Base-by-base conservation (phyloP, 371 early-diverging fungal species). In the Sanchytrium tribonematis region DNA sequence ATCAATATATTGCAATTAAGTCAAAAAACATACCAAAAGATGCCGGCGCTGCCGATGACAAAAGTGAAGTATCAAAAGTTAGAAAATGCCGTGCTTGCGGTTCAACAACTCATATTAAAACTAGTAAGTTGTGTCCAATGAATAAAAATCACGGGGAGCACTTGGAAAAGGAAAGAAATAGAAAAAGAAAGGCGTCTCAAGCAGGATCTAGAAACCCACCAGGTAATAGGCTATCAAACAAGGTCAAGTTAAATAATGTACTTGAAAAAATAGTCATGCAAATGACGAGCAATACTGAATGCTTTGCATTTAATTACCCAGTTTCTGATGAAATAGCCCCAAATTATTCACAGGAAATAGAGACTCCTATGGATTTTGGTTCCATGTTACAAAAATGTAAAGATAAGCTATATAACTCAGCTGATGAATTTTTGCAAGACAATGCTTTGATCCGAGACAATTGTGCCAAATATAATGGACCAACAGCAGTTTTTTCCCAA, bases 61-160 rank as follows among this genome's bases (percentile, higher is more conserved):
- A 22, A 5, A 48, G 12, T 48, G 48, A 76, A 77, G 66, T 78
- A 79, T 1, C 72, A 72, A 30, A 73, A 76, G 69, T 69, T 72
- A 0, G 70, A 29, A 72, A 69, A 69, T 80, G 80, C 72, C 75
- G 78, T 29, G 74, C 69, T 29, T 80, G 80, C 71, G 80, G 80
- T 29, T 74, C 75, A 68, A 66, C 71, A 29, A 78, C 78, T 27
- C 80, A 80, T 67, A 80, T 78, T 75, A 78, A 77, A 66, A 80
- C 80, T 16, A 80, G 78, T 71, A 77, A 77, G 69, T 17, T 70
- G 0, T 80, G 80, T 73, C 76, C 77, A 29, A 77, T 48, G 48
- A 48, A 48, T 48, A 48, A 48, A 22, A 48, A 48, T 48, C 48
- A 48, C 22, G 48, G 48, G 5, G 48, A 48, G 48, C 48, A 48